Base-by-base conservation (phyloP, 1,139 yeast species). In the Sugiyamaella neomexicana region DNA sequence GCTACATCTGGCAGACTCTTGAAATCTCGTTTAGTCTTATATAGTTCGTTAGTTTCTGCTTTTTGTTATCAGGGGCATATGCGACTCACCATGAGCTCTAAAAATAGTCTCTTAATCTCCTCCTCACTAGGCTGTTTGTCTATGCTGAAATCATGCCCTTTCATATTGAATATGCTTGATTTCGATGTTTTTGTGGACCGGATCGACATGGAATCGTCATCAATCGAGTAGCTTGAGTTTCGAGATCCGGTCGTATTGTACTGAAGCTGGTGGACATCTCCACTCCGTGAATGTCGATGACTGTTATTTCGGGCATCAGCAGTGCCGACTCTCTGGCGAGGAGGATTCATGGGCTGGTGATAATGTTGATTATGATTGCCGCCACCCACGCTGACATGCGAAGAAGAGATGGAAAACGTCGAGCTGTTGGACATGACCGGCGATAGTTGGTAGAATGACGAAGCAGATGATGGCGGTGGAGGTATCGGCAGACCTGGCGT, bases 1-100 rank as follows among this genome's bases (percentile, higher is more conserved):
- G 95, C 96, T 56, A 80, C 82, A 27, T 81, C 81, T 0, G 97
- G 96, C 49, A 90, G 75, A 54, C 87, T 81, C 62, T 85, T 83
- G 69, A 89, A 86, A 67, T 90, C 95, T 64, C 97, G 80, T 64
- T 86, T 85, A 12, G 38, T 34, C 38, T 34, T 7, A 13, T 34
- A 13, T 10, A n/a, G n/a, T n/a, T n/a, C 9, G 16, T 34, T 29
- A 29, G 38, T 34, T 34, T 12, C 16, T 13, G 13, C 16, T 34
- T 34, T n/a, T n/a, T n/a, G n/a, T 32, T 32, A 32, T 4, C 38
- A 12, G 15, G 9, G 9, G 15, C 38, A 12, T n/a, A 56, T 84
- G 86, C 90, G 88, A 82, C 59, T 36, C 58, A 64, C 65, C 68
- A 73, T 68, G 47, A 72, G 59, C 17, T 68, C 72, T 42, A 65